phyloP scores from a whole-genome alignment of 2,329 filamentous ascomycete species.

The Fusarium sp. region DNA sequence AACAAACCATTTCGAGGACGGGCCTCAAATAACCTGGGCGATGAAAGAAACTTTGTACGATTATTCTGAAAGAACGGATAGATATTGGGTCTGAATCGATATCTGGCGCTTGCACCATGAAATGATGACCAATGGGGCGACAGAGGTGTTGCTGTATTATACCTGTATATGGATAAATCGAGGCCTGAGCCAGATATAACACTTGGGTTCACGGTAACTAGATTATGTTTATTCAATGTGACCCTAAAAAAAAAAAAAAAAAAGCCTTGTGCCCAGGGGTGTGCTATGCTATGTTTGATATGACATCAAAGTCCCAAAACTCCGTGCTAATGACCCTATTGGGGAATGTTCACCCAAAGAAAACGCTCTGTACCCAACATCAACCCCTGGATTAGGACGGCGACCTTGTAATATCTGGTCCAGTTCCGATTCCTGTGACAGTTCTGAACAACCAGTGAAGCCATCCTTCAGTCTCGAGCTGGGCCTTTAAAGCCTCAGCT shows the following conservation, averaged over 20 bases:
- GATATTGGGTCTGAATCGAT: slow-evolving; percentile 37
- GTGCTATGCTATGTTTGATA: slow-evolving; percentile 19
- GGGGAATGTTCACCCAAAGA: slow-evolving; percentile 6
- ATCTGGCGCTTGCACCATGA: slow-evolving; percentile 35
- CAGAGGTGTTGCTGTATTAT: slow-evolving; percentile 44
- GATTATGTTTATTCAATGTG: slow-evolving; percentile 28
- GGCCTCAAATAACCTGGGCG: background rate
- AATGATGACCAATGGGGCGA: slow-evolving; percentile 27
- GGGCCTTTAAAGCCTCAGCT: slow-evolving; percentile 71
- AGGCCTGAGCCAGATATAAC: slow-evolving; percentile 36
- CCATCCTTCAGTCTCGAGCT: slow-evolving; percentile 74
- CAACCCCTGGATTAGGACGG: slow-evolving; percentile 29
- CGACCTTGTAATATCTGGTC: slow-evolving; percentile 64
- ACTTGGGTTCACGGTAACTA: slow-evolving; percentile 26
- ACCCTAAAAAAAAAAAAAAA: slow-evolving; percentile 9
- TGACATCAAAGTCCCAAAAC: slow-evolving; percentile 30
- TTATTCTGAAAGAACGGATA: slow-evolving; percentile 28
- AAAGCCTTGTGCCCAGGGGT: background rate
- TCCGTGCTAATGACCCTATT: slow-evolving; percentile 23
- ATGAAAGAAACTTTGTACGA: slow-evolving; percentile 31
- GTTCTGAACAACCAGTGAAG: slow-evolving; percentile 73
- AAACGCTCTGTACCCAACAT: slow-evolving; percentile 9
- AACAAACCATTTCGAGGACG: slow-evolving; percentile 7
- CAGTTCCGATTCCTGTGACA: slow-evolving; percentile 70
- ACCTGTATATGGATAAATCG: slow-evolving; percentile 43